Evolutionary conservation across 371 early-diverging fungal species (phyloP), one percentile per base, ranked within the genome.

Genomic region (Nematocida major): DNA sequence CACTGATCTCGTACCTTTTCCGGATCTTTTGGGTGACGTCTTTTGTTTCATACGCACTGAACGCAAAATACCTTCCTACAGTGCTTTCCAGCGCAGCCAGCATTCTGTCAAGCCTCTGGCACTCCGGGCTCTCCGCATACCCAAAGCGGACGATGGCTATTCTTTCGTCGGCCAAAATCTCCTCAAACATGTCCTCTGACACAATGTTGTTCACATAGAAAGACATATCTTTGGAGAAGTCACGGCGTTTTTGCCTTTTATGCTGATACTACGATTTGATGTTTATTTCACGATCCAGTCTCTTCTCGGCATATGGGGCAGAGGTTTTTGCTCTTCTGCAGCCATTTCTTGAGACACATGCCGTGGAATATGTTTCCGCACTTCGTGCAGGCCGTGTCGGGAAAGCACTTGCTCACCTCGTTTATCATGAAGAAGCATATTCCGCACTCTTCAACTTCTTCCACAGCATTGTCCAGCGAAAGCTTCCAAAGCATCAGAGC

Each of bases 351-450:
- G 32, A 84, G 66, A 63, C 84, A 84, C 26, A 59, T 65, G 0
- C 32, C 43, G 59, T 84, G 84, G 69, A 66, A 84, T 53, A 79
- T 80, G 66, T 68, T 81, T n/a, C 68, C 67, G 69, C 84, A 84
- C 18, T 59, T 39, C 15, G 59, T 9, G 59, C 84, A 84, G n/a
- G 50, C 42, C 24, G 42, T 53, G 5, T 69, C 67, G 22, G 84
- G 81, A 36, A 82, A 81, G n/a, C 49, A 51, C 42, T 67, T 77
- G 28, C 68, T 42, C 49, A 70, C 50, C 11, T 73, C 67, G 43
- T 84, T 80, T 48, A 84, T 30, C 39, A 84, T 68, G 62, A 79
- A 79, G 66, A 81, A 84, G 54, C 84, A 84, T n/a, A 84, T 84
- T 11, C 69, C 62, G 65, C 84, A 84, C 65, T 84, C 82, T 24